These are phyloP conservation scores for Xylariaceae sp. DNA, from an alignment of 2,329 filamentous ascomycete genomes.

Conservation along the genomic window DNA sequence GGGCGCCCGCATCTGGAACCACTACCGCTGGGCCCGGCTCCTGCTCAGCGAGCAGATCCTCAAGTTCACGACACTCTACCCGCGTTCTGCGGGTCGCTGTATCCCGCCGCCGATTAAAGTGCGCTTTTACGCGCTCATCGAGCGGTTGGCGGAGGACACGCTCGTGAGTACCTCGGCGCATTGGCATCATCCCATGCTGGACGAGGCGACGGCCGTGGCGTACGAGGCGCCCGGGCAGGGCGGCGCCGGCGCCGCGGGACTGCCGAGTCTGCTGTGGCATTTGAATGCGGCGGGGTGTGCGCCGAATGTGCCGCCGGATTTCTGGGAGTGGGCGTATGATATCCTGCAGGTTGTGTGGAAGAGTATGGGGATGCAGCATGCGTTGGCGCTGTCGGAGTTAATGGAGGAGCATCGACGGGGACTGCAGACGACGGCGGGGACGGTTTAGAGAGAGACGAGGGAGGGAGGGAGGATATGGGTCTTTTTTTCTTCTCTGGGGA, in stretches of 20 bases:
- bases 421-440: constrained; percentile 15
- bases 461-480: no score
- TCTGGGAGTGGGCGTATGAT: constrained; percentile 42
- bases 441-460: no score
- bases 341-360: constrained; percentile 46
- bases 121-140: constrained; percentile 34
- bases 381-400: constrained; percentile 39
- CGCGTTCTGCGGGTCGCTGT: constrained; percentile 34
- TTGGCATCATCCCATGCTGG: constrained; percentile 46
- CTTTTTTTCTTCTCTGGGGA: no score
- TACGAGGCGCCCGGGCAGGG: constrained; percentile 36
- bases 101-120: constrained; percentile 31
- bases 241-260: constrained; percentile 43
- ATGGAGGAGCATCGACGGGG: constrained; percentile 33
- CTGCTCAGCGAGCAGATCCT: constrained; percentile 48
- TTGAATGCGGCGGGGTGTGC: constrained; percentile 44
- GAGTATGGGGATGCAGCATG: constrained; percentile 48
- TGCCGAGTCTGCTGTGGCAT: constrained; percentile 46
- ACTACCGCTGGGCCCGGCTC: constrained; percentile 55
- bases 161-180: constrained; percentile 45
- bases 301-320: constrained; percentile 38
- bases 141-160: constrained; percentile 39
- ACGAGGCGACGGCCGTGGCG: constrained; percentile 33
- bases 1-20: constrained; percentile 52
- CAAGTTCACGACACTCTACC: constrained; percentile 36